These are phyloP conservation scores for Mycena filopes DNA, from an alignment of 768 basidiomycete species.

Conservation along the genomic window DNA sequence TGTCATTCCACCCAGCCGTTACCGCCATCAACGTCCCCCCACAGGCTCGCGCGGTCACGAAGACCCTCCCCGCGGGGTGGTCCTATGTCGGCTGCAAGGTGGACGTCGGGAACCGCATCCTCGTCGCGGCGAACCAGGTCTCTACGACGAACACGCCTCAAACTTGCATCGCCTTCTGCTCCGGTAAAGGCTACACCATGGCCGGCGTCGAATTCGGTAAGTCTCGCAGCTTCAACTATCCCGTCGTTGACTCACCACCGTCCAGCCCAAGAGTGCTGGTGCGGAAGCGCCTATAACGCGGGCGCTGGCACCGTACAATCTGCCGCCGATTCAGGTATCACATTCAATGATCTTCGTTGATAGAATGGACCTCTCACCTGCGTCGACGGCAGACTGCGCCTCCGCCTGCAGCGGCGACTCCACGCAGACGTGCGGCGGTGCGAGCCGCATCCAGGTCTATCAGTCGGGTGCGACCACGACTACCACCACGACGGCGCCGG, in stretches of 20 bases:
- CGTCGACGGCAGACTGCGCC: conserved; percentile 1
- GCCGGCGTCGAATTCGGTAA: conserved; percentile 7
- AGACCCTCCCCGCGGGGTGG: conserved; percentile 10
- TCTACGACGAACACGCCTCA: conserved; percentile 6
- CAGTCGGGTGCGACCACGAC: background rate
- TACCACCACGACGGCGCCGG: conserved; percentile 2
- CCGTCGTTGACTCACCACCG: background rate
- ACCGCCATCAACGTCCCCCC: background rate
- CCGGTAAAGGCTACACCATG: conserved; percentile 5
- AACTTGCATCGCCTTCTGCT: conserved; percentile 14
- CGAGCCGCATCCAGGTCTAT: conserved; percentile 16
- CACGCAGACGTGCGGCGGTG: conserved; percentile 10
- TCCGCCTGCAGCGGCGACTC: conserved; percentile 12
- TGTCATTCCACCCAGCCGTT: background rate
- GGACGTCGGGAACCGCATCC: conserved; percentile 12
- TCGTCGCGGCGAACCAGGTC: conserved; percentile 1
- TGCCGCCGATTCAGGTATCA: conserved; percentile 5
- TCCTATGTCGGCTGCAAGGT: conserved; percentile 15
- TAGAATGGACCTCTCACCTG: background rate
- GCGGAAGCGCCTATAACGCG: conserved; percentile 12
- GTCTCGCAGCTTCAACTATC: background rate
- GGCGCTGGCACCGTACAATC: conserved; percentile 12
- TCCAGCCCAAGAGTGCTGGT: conserved; percentile 20
- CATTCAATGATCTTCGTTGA: background rate
- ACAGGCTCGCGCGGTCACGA: background rate